Conservation (phyloP, 2,329 filamentous ascomycete species). For the Diaporthe caulivora region DNA sequence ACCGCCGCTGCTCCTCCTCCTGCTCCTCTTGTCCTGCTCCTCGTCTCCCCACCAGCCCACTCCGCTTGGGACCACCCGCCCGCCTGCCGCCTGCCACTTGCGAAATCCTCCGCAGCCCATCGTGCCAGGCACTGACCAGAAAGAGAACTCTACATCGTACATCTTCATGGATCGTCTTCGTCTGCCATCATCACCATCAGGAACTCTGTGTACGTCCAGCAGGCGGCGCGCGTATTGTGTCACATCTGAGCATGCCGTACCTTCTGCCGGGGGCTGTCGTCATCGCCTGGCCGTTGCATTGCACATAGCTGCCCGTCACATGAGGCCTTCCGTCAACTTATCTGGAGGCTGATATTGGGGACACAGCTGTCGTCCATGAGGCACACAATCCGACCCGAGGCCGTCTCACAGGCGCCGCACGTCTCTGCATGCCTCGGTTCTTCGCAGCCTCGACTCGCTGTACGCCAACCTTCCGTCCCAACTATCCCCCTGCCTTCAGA, state of each 20-base stretch:
- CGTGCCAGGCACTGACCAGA: neutral
- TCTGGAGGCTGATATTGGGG: neutral
- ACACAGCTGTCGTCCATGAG: neutral
- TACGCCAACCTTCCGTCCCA: neutral
- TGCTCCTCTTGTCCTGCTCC: neutral
- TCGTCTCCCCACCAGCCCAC: neutral
- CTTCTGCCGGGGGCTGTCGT: slow-evolving; percentile 10
- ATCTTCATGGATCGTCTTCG: neutral
- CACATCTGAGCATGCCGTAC: neutral
- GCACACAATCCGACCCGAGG: neutral
- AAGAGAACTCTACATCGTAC: neutral
- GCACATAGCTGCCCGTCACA: neutral
- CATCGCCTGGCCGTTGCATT: neutral
- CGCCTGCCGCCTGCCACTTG: slow-evolving; percentile 3
- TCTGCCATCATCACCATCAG: neutral
- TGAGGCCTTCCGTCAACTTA: neutral
- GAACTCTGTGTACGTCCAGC: too few species aligned
- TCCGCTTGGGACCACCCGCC: neutral
- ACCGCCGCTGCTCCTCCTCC: neutral
- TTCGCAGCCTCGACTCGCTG: slow-evolving; percentile 11
- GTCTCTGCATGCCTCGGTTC: slow-evolving; percentile 7
- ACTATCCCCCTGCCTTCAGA: neutral
- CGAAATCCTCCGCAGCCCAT: slow-evolving; percentile 19
- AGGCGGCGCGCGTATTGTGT: too few species aligned
- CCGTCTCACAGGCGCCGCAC: slow-evolving; percentile 12